These are phyloP conservation scores for Rubus idaeus DNA, from an alignment of 306 rosid species.

Conservation along the genomic window DNA sequence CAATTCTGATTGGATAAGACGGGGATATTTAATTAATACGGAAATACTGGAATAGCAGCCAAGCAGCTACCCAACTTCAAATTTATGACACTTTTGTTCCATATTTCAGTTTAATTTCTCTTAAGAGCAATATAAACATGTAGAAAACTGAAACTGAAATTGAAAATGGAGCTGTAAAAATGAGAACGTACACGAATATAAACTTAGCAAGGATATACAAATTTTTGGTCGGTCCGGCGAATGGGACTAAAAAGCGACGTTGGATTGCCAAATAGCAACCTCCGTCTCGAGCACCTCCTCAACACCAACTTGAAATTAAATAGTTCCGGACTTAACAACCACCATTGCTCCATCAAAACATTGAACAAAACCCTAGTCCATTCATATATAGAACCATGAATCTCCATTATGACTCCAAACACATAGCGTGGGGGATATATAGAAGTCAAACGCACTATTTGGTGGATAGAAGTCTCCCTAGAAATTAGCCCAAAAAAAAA, in stretches of 20 bases:
- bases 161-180: background rate
- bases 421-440: no score
- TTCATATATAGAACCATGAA: no score
- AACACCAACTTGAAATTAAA: no score
- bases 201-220: background rate
- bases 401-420: no score
- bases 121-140: no score
- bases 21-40: background rate
- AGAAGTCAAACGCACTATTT: no score
- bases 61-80: background rate
- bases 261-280: background rate
- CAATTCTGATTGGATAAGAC: background rate
- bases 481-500: no score
- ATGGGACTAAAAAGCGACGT: background rate
- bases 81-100: background rate
- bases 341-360: no score
- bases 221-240: background rate
- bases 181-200: background rate
- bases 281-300: background rate
- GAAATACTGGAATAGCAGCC: background rate
- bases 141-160: background rate
- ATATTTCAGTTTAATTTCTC: background rate
- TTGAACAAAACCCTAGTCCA: no score
- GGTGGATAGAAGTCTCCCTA: no score
- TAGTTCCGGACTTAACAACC: no score